Conservation (phyloP, 2,329 filamentous ascomycete species). For the Hymenoscyphus occultus region DNA sequence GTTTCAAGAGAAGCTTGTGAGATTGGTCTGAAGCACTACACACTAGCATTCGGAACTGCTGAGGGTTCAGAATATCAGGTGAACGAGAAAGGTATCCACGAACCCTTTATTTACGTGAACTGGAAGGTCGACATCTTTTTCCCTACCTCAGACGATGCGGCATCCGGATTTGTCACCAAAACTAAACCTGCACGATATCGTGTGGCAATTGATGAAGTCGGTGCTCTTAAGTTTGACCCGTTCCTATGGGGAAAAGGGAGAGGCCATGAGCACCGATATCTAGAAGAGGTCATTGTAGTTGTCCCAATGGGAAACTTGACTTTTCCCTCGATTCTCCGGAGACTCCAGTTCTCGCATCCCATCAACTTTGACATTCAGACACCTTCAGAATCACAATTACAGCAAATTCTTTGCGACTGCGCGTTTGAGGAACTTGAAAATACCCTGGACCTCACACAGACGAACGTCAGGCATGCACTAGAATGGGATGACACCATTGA, state of each 20-base stretch:
- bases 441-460: no score
- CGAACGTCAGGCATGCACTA: no score
- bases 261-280: background rate
- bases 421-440: no score
- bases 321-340: background rate
- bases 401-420: background rate
- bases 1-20: background rate
- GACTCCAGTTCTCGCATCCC: background rate
- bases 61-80: background rate
- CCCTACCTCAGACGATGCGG: background rate
- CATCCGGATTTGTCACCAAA: background rate
- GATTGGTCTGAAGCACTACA: conserved; percentile 1
- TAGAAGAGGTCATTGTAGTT: background rate
- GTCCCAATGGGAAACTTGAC: background rate
- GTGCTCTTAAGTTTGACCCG: background rate
- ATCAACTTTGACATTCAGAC: background rate
- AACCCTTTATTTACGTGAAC: background rate
- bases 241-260: background rate
- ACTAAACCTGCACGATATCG: background rate
- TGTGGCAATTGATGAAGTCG: background rate
- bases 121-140: background rate
- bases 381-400: background rate
- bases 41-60: conserved; percentile 17
- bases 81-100: background rate
- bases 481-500: no score